These are phyloP conservation scores for Quercus dentata DNA, from an alignment of 306 rosid genomes.

Conservation along the genomic window DNA sequence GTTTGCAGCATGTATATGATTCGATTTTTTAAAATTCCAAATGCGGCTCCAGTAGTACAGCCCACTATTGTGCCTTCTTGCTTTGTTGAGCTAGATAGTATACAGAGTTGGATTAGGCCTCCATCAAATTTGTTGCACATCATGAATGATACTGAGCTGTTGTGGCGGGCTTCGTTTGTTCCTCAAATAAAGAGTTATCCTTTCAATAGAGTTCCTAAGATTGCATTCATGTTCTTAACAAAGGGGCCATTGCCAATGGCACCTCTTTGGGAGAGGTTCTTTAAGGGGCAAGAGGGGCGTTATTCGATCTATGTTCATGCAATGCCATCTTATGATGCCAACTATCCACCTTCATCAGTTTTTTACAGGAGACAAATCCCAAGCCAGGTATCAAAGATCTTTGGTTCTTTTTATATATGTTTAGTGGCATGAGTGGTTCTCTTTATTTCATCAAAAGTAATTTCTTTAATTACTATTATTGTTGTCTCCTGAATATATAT, in stretches of 20 bases:
- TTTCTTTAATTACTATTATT: neutral
- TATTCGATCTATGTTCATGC: conserved; percentile 85
- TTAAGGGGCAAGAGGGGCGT: conserved; percentile 54
- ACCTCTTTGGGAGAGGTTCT: conserved; percentile 91
- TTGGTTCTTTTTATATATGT: neutral
- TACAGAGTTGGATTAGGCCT: conserved; percentile 69
- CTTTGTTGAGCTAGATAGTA: conserved; percentile 45
- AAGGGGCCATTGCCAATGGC: conserved; percentile 95
- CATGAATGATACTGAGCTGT: conserved; percentile 77
- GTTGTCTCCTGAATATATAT: neutral
- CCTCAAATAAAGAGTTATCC: conserved; percentile 68
- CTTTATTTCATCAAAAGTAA: neutral
- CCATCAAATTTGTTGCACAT: conserved; percentile 59
- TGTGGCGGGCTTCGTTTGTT: conserved; percentile 78
- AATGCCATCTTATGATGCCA: conserved; percentile 62
- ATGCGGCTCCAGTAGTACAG: conserved; percentile 37
- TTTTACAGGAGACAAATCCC: conserved; percentile 81
- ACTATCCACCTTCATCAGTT: conserved; percentile 61
- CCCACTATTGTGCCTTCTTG: conserved; percentile 57
- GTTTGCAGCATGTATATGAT: conserved; percentile 68
- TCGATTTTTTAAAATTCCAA: conserved; percentile 61
- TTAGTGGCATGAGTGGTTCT: conserved; percentile 2
- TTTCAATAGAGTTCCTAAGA: conserved; percentile 71
- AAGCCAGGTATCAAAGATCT: conserved; percentile 68
- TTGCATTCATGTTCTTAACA: conserved; percentile 97